Percentiles rank a stretch among this genome's conserved stretches.
phyloP scores from a whole-genome alignment of 1,284 basidiomycete genomes.

The Thelephora terrestris region DNA sequence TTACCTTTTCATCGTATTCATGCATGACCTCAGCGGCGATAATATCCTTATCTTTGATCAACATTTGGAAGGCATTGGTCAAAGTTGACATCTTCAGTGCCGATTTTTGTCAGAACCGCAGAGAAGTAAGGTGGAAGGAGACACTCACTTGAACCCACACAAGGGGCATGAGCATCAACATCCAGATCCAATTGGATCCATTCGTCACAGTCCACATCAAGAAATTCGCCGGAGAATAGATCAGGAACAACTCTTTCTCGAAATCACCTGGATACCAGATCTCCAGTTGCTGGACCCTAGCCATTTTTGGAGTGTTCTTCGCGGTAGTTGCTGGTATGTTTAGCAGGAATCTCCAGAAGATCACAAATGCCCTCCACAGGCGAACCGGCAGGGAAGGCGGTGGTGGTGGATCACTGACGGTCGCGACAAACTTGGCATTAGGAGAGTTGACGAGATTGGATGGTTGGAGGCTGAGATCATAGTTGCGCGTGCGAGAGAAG shows the following conservation, averaged over 20 bases:
- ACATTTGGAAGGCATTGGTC: conserved; percentile 44
- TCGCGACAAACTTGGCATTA: conserved; percentile 51
- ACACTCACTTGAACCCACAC: conserved; percentile 49
- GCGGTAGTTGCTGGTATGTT: conserved; percentile 43
- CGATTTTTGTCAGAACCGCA: conserved; percentile 4
- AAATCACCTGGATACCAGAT: conserved; percentile 71
- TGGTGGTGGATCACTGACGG: conserved; percentile 27
- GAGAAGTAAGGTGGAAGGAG: neutral
- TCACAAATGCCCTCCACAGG: conserved; percentile 41
- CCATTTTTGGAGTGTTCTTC: conserved; percentile 26
- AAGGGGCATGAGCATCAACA: conserved; percentile 52
- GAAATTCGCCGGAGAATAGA: conserved; percentile 71
- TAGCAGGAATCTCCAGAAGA: conserved; percentile 56
- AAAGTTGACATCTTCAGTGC: conserved; percentile 37
- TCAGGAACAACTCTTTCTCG: conserved; percentile 54
- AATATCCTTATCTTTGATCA: conserved; percentile 68
- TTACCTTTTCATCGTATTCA: conserved; percentile 75
- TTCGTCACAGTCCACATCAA: conserved; percentile 63
- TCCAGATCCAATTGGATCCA: conserved; percentile 65
- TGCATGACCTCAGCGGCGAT: conserved; percentile 75
- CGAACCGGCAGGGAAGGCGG: conserved; percentile 31
- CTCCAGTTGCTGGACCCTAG: conserved; percentile 58
- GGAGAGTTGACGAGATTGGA: conserved; percentile 58
- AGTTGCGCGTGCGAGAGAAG: conserved; percentile 55
- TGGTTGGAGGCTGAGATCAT: conserved; percentile 49